Percentiles rank a stretch among this genome's conserved stretches.
phyloP scores from a whole-genome alignment of 176 grass and related monocot species.

The Rhynchospora breviuscula region DNA sequence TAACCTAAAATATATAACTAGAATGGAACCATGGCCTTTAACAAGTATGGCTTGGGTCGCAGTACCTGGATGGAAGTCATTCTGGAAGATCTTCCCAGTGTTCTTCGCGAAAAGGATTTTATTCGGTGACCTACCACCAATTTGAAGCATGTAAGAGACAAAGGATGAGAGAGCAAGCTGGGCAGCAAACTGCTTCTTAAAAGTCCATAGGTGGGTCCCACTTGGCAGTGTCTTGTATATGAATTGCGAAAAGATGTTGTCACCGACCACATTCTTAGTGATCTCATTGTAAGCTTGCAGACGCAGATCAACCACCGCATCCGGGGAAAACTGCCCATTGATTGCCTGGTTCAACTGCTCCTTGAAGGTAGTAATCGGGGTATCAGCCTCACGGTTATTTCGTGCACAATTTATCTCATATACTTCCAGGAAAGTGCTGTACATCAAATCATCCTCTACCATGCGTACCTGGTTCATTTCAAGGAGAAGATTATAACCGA shows the following conservation, averaged over 20 bases:
- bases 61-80: constrained; percentile 97
- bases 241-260: constrained; percentile 95
- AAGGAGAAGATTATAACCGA: not conserved
- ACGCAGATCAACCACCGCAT: constrained; percentile 81
- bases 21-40: not conserved
- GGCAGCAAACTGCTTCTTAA: constrained; percentile 96
- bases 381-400: constrained; percentile 91
- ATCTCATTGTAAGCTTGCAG: constrained; percentile 97
- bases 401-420: constrained; percentile 99
- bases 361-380: constrained; percentile 93
- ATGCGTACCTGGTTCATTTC: constrained; percentile 73
- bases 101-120: constrained; percentile 99
- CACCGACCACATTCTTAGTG: constrained; percentile 88
- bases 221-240: constrained; percentile 98
- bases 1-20: not conserved
- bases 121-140: constrained; percentile 94
- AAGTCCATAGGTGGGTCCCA: constrained; percentile 92
- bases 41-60: not conserved
- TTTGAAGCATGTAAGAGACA: constrained; percentile 96
- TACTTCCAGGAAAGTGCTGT: constrained; percentile 98
- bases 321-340: constrained; percentile 84
- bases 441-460: constrained; percentile 99
- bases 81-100: constrained; percentile 97
- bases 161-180: constrained; percentile 97
- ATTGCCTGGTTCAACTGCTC: constrained; percentile 98